These are phyloP conservation scores for Boletus vermiculosoides DNA, from an alignment of 768 basidiomycete species.

Conservation along the genomic window DNA sequence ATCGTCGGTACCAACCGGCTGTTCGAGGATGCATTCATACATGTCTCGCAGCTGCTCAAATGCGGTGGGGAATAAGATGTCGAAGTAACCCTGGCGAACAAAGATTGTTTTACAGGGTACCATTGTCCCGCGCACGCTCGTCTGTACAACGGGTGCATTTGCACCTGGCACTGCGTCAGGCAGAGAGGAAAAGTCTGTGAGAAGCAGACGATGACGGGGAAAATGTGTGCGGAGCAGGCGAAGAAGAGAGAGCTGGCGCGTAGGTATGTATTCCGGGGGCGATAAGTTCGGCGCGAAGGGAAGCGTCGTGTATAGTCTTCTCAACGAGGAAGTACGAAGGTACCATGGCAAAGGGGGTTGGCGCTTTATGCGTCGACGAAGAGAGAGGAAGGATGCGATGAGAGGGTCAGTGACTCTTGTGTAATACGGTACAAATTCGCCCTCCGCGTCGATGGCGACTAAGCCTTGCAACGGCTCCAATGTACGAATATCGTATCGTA, in stretches of 20 bases:
- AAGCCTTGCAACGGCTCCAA: constrained; percentile 82
- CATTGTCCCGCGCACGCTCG: constrained; percentile 78
- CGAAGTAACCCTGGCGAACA: constrained; percentile 94
- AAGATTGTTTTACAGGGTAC: constrained; percentile 89
- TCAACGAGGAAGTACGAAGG: constrained; percentile 51
- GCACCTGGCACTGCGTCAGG: constrained; percentile 72
- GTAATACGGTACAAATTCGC: constrained; percentile 85
- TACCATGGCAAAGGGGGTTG: constrained; percentile 58
- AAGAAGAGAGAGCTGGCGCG: constrained; percentile 82
- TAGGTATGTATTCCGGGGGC: constrained; percentile 86
- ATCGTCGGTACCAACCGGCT: constrained; percentile 39
- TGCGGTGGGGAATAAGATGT: constrained; percentile 97
- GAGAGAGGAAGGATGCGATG: constrained; percentile 70
- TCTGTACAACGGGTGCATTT: constrained; percentile 93
- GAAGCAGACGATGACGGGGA: constrained; percentile 89
- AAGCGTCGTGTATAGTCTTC: constrained; percentile 63
- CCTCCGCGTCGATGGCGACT: constrained; percentile 72
- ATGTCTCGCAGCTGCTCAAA: constrained; percentile 84
- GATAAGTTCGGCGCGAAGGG: constrained; percentile 93
- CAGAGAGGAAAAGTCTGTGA: constrained; percentile 88
- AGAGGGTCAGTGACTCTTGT: constrained; percentile 83
- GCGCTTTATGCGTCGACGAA: constrained; percentile 60
- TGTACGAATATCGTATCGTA: constrained; percentile 83
- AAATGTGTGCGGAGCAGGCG: constrained; percentile 79
- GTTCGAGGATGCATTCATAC: constrained; percentile 81